These are phyloP conservation scores for Saccharomycopsis guyanensis DNA, from an alignment of 805 yeast genomes.

Conservation along the genomic window DNA sequence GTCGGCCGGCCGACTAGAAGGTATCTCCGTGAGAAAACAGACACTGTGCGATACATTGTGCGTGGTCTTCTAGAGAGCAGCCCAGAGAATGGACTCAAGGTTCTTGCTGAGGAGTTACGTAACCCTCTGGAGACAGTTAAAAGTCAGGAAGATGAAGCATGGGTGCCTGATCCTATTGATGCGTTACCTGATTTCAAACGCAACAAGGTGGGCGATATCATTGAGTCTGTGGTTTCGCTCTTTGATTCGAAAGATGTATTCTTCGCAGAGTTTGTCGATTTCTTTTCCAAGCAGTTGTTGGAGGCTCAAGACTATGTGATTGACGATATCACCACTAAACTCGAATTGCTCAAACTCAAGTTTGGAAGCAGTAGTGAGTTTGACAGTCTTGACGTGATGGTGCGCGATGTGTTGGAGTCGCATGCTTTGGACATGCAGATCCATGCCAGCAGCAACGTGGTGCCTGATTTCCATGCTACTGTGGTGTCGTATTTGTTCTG, in stretches of 20 bases:
- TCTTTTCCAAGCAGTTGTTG: conserved; percentile 53
- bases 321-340: conserved; percentile 32
- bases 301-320: conserved; percentile 31
- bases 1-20: conserved; percentile 70
- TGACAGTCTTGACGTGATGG: conserved; percentile 74
- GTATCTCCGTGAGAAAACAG: conserved; percentile 65
- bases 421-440: conserved; percentile 35
- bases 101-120: conserved; percentile 47
- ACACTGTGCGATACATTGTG: conserved; percentile 63
- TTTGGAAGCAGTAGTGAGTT: conserved; percentile 46
- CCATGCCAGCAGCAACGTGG: conserved; percentile 24
- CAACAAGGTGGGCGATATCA: conserved; percentile 53
- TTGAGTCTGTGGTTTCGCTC: conserved; percentile 63
- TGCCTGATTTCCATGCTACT: conserved; percentile 41
- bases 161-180: conserved; percentile 86
- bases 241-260: conserved; percentile 64
- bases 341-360: conserved; percentile 50
- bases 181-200: conserved; percentile 76
- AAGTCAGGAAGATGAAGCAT: conserved; percentile 37
- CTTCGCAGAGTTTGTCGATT: conserved; percentile 52
- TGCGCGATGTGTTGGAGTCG: conserved; percentile 60
- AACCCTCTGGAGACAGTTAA: conserved; percentile 23
- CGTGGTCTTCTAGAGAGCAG: conserved; percentile 50
- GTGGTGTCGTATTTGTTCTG: conserved; percentile 75
- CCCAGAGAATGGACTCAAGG: conserved; percentile 38